Base-by-base conservation (phyloP, 1,284 basidiomycete genomes). In the Thecaphora frezii region DNA sequence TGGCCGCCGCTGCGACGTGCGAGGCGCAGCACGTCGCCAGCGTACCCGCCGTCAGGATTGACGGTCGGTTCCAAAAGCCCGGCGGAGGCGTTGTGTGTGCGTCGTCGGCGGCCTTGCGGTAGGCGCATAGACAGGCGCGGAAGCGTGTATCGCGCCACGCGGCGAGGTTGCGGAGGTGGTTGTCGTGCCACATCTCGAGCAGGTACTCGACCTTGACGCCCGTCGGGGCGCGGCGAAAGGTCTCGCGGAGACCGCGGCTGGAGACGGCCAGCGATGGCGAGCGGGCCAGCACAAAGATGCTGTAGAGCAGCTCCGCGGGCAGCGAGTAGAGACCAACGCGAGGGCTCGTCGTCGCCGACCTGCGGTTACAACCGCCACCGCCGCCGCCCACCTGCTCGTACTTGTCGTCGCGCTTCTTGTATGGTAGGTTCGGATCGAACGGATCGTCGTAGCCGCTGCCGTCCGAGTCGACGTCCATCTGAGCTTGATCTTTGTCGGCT, bases 331-430 rank as follows among this genome's bases (percentile, higher is more conserved):
- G 30, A 9, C 66, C 51, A 16, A 47, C 24, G 33, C n/a, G 50
- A 46, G 22, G 54, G 19, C 26, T 24, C 14, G 3, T 47, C 33
- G 8, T 49, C 46, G 9, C 33, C 40, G 22, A 33, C 1, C 16
- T 50, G 21, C 25, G 26, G 40, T 50, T 49, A 13, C 9, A 19
- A 37, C 5, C 19, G n/a, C n/a, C 19, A 21, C 39, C 39, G 28
- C 49, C 54, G n/a, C 51, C 46, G 14, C 51, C 56, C n/a, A 58
- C 51, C 30, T 58, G 56, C 30, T 58, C 51, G 47, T 45, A 53
- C 25, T 38, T 46, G 22, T 30, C 41, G 19, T 58, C 47, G 2
- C 56, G 50, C 30, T 58, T 49, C 36, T 23, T 37, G 38, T 53
- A 58, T 3, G 54, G 49, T 10, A 14, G 28, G 5, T 28, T 51